Base-by-base conservation (phyloP, 2,329 filamentous ascomycete species). In the Pyricularia grisea region DNA sequence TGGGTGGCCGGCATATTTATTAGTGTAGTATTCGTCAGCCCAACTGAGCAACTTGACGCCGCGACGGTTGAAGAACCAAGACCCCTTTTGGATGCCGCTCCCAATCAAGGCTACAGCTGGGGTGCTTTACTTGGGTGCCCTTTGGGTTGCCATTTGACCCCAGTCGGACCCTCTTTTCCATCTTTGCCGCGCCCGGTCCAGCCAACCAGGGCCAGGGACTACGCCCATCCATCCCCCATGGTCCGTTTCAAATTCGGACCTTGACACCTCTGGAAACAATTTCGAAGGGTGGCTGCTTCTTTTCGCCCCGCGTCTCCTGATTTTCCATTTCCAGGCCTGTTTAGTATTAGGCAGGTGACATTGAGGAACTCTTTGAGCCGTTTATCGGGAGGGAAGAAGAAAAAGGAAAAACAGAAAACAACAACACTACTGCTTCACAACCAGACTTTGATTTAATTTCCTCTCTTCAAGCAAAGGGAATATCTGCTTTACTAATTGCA, bases 181-280 rank as follows among this genome's bases (percentile, higher is more conserved):
- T 50, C 67, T 65, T 65, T 63, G 20, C 67, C 67, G 58, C 67
- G 42, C 67, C 67, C 67, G 14, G 31, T 50, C 58, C 60, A 63
- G 33, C 67, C 67, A 68, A 68, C 67, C 67, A 68, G 10, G 60
- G 28, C 28, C 27, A 36, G 58, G 28, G 27, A 23, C 31, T 36
- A 33, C 55, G 67, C 60, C 67, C 67, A 42, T 68, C 65, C 33
- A 60, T 65, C 42, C 67, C 64, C 55, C 67, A 68, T 50, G 28
- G 42, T 23, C 67, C 67, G 67, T 68, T 68, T 68, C 67, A 68
- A 68, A 68, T 68, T 42, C 58, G 67, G 58, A 68, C 64, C 67
- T 68, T 68, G 67, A 68, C 67, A 68, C 67, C 60, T 64, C 67
- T 64, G 60, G 67, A 68, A 68, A 68, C 67, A 68, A 64, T 68